These are phyloP conservation scores for Dentiscutata heterogama DNA, from an alignment of 371 early-diverging fungal genomes.

Conservation along the genomic window DNA sequence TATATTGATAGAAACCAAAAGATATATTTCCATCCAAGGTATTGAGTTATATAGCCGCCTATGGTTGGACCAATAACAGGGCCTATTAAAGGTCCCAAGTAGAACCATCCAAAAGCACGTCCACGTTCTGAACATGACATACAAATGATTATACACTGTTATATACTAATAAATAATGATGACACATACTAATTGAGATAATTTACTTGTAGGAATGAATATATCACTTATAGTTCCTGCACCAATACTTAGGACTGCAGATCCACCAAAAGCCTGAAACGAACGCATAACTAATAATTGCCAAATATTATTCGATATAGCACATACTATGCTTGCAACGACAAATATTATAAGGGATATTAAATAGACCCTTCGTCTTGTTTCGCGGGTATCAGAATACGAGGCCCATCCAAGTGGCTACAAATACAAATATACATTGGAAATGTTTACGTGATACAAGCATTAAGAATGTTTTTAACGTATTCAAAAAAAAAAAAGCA, in stretches of 20 bases:
- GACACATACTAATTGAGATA: background rate
- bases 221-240: slow-evolving; percentile 40
- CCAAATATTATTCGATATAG: slow-evolving; percentile 65
- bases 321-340: slow-evolving; percentile 72
- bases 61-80: slow-evolving; percentile 36
- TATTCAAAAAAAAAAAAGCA: too few species aligned
- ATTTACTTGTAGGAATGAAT: slow-evolving; percentile 1
- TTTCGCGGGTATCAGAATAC: slow-evolving; percentile 71
- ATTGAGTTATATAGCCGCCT: slow-evolving; percentile 1
- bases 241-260: slow-evolving; percentile 47
- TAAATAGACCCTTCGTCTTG: slow-evolving; percentile 71
- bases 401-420: slow-evolving; percentile 74
- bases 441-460: too few species aligned
- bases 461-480: too few species aligned
- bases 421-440: too few species aligned
- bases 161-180: background rate
- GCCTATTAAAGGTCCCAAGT: slow-evolving; percentile 15
- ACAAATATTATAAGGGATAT: slow-evolving; percentile 65
- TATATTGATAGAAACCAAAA: slow-evolving; percentile 18
- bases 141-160: background rate
- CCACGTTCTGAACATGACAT: slow-evolving; percentile 24
- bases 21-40: slow-evolving; percentile 26
- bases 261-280: slow-evolving; percentile 77
- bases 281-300: slow-evolving; percentile 70
- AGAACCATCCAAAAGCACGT: slow-evolving; percentile 14